Base-by-base conservation (phyloP, 192 early-diverging fungal species). In the Backusella parvicylindrica region DNA sequence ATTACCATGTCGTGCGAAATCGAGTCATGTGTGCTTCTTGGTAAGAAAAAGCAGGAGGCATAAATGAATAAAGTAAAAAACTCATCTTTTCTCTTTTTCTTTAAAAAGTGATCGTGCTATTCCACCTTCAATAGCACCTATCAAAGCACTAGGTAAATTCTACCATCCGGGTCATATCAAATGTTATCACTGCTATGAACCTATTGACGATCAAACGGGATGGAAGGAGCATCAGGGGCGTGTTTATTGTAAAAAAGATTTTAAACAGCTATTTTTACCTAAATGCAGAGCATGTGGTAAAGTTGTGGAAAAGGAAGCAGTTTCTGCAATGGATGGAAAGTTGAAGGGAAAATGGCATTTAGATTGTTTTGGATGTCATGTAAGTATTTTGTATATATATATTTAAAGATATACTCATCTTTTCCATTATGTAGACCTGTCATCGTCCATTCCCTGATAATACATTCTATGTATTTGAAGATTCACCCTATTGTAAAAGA, bases 381-480 rank as follows among this genome's bases (percentile, higher is more conserved):
- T 81, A 81, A 74, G 79, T 70, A 26, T 35, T 2, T 32, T 21
- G 8, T 2, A 2, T 63, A 21, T 21, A n/a, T 21, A 21, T 2
- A 6, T 7, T 6, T 9, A 15, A 30, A 30, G 21, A 63, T 4
- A 32, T 32, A n/a, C 31, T 36, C 15, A 15, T 66, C 15, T 28
- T 1, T 5, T 66, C n/a, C n/a, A n/a, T 32, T 47, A 21, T n/a
- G n/a, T 70, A 85, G 77, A 91, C 85, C 0, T 95, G 93, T 76
- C 85, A 81, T 50, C 78, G 78, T 53, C 86, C 89, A 13, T 95
- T 95, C 77, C 91, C 91, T 7, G 90, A 93, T 73, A 92, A 91
- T 71, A 90, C 86, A 64, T 97, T 97, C 75, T 97, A 96, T 79
- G 96, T 97, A n/a, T 90, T 90, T 79, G 91, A 94, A 1, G 87